Base-by-base conservation (phyloP, 2,329 filamentous ascomycete species). In the Teratosphaeria nubilosa region DNA sequence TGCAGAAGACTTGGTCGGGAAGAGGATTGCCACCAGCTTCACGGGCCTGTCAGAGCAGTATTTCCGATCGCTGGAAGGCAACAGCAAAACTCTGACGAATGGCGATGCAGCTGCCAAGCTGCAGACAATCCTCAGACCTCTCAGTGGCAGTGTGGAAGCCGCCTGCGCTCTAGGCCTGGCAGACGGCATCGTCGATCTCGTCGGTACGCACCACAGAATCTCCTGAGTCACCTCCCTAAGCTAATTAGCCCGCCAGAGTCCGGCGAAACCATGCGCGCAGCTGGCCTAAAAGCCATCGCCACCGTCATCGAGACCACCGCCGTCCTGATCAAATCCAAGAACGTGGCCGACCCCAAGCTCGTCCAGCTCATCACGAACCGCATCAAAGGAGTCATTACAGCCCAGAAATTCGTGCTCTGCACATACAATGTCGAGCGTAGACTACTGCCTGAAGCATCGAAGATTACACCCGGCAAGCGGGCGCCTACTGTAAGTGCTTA, bases 241-340 rank as follows among this genome's bases (percentile, higher is more conserved):
- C 32, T 2, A 55, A 41, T 32, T 58, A 56, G 57, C 20, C 3
- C 31, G 6, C 14, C 66, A 94, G 92, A 99, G 79, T 97, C 94
- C 22, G 94, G 94, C 58, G 92, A 97, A 76, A 99, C 94, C 0
- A 99, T 99, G 94, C 88, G 89, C 69, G 94, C 92, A 22, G 92
- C 92, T 51, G 94, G 94, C 25, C 82, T 99, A 55, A 91, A 91
- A 76, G 87, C 92, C 58, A 96, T 97, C 67, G 91, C 94, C 67
- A 99, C 94, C 2, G 91, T 99, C 27, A 82, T 96, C 55, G 86
- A 90, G 58, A 91, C 88, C 57, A 89, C 87, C 20, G 91, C 94
- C 32, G 87, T 96, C 53, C 82, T 99, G 59, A 91, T 99, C 79
- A 92, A 92, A 78, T 96, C 91, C 50, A 90, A 86, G 71, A 82